Evolutionary conservation across 805 yeast genomes (phyloP), one percentile per base, ranked within the genome.

Genomic region (Wickerhamomyces pijperi): DNA sequence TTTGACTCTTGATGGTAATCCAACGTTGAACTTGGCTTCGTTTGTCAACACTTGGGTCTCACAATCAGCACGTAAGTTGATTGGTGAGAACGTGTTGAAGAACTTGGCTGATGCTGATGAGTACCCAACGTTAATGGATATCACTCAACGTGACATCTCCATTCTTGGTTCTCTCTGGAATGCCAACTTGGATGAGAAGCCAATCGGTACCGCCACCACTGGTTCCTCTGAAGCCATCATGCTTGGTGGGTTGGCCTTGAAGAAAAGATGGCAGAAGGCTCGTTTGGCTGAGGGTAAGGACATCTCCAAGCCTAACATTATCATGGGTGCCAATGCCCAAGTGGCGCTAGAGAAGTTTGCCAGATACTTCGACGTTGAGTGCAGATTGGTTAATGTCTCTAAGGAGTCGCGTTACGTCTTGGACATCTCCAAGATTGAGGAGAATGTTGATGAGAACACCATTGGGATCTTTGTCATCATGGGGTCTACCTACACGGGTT

Each of bases 271-370:
- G 97, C 92, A 83, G 60, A 75, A 67, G 20, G 69, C 63, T 47
- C 73, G 82, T 51, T 66, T 60, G 52, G 75, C 64, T 1, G 67
- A 65, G 23, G 88, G 88, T 5, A 73, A 75, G 46, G 70, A 78
- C 37, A 61, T 57, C 37, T 70, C 61, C 19, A 72, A 72, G 40
- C 97, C 96, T 41, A 87, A 87, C 59, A 84, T 87, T 53, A 62
- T 87, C 45, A 86, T 87, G 95, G 94, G 95, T 9, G 68, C 90
- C 28, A 84, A 90, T 59, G 92, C 90, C 39, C 97, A 87, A 63
- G 96, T 88, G 36, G 95, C 95, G 0, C 67, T 88, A 51, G 96
- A 87, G 63, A 87, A 87, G 64, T 88, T 88, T 62, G 95, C 96
- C 14, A 68, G 95, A 37, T 87, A 87, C 63, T 88, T 87, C 60